These are phyloP conservation scores for Xylaria bambusicola DNA, from an alignment of 495 filamentous ascomycete species.

Conservation along the genomic window DNA sequence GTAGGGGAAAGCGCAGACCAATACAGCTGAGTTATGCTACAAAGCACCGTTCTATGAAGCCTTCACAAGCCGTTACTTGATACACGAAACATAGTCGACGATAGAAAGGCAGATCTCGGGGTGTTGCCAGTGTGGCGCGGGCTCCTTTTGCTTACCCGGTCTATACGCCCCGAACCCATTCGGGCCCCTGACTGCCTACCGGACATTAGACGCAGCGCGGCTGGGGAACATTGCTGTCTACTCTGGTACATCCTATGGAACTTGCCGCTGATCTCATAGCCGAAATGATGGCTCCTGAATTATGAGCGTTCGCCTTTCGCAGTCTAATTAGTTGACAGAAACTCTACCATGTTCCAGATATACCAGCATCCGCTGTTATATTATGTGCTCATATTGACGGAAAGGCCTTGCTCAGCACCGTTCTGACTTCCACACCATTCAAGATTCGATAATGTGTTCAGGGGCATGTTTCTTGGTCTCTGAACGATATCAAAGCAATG, in stretches of 20 bases:
- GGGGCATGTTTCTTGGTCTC: constrained; percentile 4
- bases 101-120: not conserved
- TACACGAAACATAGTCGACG: not conserved
- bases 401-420: not conserved
- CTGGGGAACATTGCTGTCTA: not conserved
- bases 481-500: not conserved
- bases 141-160: not conserved
- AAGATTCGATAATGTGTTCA: not conserved
- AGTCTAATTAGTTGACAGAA: not conserved
- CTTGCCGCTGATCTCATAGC: not conserved
- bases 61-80: not conserved
- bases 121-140: not conserved
- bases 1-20: not conserved
- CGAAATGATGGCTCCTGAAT: not conserved
- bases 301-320: not conserved
- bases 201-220: not conserved
- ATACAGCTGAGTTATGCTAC: not conserved
- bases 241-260: not conserved
- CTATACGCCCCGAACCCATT: not conserved
- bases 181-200: not conserved
- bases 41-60: not conserved
- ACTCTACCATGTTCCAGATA: not conserved
- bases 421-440: not conserved
- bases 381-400: not conserved
- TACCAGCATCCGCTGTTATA: not conserved